Evolutionary conservation across 1,284 basidiomycete genomes (phyloP).

Genomic region (Leccinum fallax): DNA sequence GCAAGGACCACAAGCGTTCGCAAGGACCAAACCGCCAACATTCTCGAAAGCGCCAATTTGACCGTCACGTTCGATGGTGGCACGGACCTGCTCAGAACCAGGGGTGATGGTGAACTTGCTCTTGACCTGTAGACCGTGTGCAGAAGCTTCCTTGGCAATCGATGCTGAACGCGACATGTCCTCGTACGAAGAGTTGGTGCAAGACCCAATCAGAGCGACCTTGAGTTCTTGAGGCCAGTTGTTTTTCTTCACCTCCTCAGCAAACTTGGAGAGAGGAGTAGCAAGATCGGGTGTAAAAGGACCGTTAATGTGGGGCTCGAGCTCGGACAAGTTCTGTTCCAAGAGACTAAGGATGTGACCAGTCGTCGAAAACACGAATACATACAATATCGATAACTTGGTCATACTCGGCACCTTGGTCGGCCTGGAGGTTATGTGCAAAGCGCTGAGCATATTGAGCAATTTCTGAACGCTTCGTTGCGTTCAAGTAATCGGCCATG

Average conservation of each 20-base stretch:
- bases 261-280: slow-evolving; percentile 96
- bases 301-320: slow-evolving; percentile 99
- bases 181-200: slow-evolving; percentile 99
- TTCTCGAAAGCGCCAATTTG: slow-evolving; percentile 87
- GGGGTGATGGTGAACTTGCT: slow-evolving; percentile 98
- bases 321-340: slow-evolving; percentile 84
- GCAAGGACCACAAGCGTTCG: slow-evolving; percentile 98
- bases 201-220: slow-evolving; percentile 97
- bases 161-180: slow-evolving; percentile 98
- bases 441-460: slow-evolving; percentile 91
- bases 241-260: slow-evolving; percentile 91
- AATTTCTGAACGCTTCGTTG: slow-evolving; percentile 89
- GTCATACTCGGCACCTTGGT: slow-evolving; percentile 93
- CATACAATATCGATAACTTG: slow-evolving; percentile 88
- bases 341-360: slow-evolving; percentile 1
- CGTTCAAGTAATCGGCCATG: slow-evolving; percentile 92
- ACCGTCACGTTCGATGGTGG: slow-evolving; percentile 96
- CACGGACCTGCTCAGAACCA: slow-evolving; percentile 97
- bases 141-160: slow-evolving; percentile 87
- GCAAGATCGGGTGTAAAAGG: slow-evolving; percentile 97
- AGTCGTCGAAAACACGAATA: slow-evolving; percentile 12
- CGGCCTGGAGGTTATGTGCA: slow-evolving; percentile 90
- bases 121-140: slow-evolving; percentile 89
- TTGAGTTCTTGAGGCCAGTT: slow-evolving; percentile 97
- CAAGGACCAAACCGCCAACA: slow-evolving; percentile 92